These are phyloP conservation scores for Camellia sinensis DNA, from an alignment of 148 eudicot genomes.

Conservation along the genomic window DNA sequence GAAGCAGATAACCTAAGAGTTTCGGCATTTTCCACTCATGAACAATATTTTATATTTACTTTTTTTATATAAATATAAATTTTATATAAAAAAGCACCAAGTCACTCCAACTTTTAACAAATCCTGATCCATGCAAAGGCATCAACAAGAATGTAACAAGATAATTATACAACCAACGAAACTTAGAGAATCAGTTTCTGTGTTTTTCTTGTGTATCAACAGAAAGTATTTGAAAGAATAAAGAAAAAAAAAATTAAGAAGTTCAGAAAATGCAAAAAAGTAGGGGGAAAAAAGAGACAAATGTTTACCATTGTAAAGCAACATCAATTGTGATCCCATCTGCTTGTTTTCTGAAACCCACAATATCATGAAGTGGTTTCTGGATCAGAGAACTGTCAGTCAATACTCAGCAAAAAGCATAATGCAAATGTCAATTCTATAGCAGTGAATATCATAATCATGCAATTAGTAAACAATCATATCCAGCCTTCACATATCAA, in stretches of 20 bases:
- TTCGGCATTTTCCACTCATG: background rate
- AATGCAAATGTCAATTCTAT: background rate
- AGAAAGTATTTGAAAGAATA: too few relatives aligned
- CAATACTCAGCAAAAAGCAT: constrained; percentile 17
- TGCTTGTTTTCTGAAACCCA: constrained; percentile 69
- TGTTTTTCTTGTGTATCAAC: background rate
- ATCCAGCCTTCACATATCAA: background rate
- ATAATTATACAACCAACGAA: constrained; percentile 2
- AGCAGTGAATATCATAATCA: background rate
- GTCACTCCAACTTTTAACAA: background rate
- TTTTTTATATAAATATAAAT: too few relatives aligned
- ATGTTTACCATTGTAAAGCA: constrained; percentile 83
- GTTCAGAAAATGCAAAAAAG: too few relatives aligned
- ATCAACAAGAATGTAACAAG: background rate
- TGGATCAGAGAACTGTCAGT: constrained; percentile 29
- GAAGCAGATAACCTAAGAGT: background rate
- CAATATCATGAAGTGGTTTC: constrained; percentile 18
- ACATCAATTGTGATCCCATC: constrained; percentile 75
- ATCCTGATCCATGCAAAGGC: background rate
- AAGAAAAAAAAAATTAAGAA: too few relatives aligned
- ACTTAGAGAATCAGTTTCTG: background rate
- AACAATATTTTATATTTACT: background rate
- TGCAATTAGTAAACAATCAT: background rate
- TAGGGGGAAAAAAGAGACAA: background rate
- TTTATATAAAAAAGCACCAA: too few relatives aligned